Evolutionary conservation across 192 early-diverging fungal genomes (phyloP).

Genomic region (Martensiomyces pterosporus): DNA sequence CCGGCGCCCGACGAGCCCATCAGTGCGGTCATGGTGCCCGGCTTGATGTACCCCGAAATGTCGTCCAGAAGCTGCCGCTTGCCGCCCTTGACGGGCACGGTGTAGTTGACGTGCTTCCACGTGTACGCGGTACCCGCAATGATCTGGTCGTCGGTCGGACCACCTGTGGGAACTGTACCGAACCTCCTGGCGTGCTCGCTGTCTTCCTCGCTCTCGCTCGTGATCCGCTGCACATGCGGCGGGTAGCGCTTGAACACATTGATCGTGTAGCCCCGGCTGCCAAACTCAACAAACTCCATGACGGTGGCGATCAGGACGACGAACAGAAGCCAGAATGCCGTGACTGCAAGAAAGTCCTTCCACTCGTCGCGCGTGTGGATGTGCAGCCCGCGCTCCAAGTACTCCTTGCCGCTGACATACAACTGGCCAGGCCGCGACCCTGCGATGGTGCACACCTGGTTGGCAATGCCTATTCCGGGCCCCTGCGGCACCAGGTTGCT

Average conservation of each 20-base stretch:
- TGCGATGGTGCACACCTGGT: constrained; percentile 52
- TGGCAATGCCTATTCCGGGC: constrained; percentile 38
- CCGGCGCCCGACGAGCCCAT: constrained; percentile 84
- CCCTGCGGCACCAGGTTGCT: constrained; percentile 51
- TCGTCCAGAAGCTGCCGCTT: constrained; percentile 58
- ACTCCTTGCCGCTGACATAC: constrained; percentile 51
- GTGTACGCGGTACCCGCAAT: constrained; percentile 43
- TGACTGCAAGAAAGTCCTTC: constrained; percentile 49
- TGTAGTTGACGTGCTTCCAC: constrained; percentile 61
- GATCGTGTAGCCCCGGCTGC: constrained; percentile 22
- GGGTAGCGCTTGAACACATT: constrained; percentile 17
- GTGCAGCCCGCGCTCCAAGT: constrained; percentile 41
- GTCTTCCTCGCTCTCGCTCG: constrained; percentile 11
- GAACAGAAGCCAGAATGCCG: constrained; percentile 4
- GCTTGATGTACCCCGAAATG: constrained; percentile 57
- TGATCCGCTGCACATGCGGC: neutral
- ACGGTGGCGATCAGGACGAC: constrained; percentile 9
- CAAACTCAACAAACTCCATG: constrained; percentile 53
- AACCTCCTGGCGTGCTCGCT: neutral
- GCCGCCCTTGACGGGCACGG: constrained; percentile 54
- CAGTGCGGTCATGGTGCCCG: constrained; percentile 68
- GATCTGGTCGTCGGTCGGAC: constrained; percentile 46
- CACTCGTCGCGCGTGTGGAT: constrained; percentile 50
- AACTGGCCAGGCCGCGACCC: constrained; percentile 48
- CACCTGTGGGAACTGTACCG: constrained; percentile 38